A percentile compares a stretch with the other conserved stretches of the same genome.
Conservation (phyloP, 495 filamentous ascomycete species). For the Immersiella caudata region DNA sequence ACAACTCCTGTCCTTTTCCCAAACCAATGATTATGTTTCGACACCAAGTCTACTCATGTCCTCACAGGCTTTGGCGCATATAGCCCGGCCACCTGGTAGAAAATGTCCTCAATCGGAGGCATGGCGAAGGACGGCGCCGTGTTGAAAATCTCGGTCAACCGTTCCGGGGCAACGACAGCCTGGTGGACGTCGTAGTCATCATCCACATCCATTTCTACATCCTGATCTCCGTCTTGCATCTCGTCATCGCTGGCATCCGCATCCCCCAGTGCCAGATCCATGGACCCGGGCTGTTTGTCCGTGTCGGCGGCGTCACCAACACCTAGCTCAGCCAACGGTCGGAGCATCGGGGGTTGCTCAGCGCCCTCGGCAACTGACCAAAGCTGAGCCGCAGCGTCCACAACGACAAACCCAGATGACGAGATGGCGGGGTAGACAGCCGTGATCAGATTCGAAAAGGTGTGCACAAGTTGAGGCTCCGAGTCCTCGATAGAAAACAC, state of each 20-base stretch:
- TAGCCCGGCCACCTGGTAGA: slow-evolving; percentile 69
- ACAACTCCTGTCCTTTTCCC: not conserved
- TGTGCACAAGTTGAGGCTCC: slow-evolving; percentile 53
- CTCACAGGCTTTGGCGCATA: slow-evolving; percentile 53
- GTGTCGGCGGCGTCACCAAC: slow-evolving; percentile 38
- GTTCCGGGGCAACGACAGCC: slow-evolving; percentile 63
- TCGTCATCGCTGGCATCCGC: slow-evolving; percentile 55
- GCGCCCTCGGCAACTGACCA: slow-evolving; percentile 55
- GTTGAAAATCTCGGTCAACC: slow-evolving; percentile 74
- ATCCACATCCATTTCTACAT: slow-evolving; percentile 41
- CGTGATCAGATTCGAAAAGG: slow-evolving; percentile 53
- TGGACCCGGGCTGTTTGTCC: slow-evolving; percentile 25
- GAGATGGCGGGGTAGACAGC: slow-evolving; percentile 55
- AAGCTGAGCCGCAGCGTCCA: slow-evolving; percentile 62
- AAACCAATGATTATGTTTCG: not conserved
- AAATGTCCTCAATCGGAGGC: slow-evolving; percentile 76
- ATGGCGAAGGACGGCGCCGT: slow-evolving; percentile 72
- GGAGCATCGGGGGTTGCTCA: slow-evolving; percentile 51
- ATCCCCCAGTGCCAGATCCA: slow-evolving; percentile 38
- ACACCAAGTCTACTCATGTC: slow-evolving; percentile 6
- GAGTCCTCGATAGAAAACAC: slow-evolving; percentile 56
- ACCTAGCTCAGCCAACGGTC: slow-evolving; percentile 51
- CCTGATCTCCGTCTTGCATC: slow-evolving; percentile 39
- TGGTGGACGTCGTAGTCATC: slow-evolving; percentile 46
- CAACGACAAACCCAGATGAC: slow-evolving; percentile 62